Percentiles rank a stretch among this genome's conserved stretches.
phyloP scores from a whole-genome alignment of 1,284 basidiomycete species.

The Earliella scabrosa region DNA sequence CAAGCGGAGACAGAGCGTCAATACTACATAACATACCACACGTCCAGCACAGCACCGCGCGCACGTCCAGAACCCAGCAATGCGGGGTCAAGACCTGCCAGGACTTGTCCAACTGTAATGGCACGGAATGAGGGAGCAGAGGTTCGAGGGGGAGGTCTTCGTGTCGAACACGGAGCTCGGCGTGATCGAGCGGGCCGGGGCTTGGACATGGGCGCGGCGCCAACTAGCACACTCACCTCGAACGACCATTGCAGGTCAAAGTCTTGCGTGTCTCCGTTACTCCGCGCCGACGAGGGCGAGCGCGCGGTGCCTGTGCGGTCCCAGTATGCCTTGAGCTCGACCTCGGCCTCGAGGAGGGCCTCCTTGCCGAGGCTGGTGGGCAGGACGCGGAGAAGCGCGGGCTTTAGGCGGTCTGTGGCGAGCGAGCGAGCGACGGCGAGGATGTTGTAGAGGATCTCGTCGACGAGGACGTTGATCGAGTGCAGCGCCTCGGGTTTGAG shows the following conservation, averaged over 20 bases:
- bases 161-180: no score
- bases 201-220: background rate
- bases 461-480: conserved; percentile 84
- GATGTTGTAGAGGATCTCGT: conserved; percentile 84
- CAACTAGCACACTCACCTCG: conserved; percentile 56
- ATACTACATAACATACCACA: no score
- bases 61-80: no score
- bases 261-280: conserved; percentile 51
- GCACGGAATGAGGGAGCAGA: no score
- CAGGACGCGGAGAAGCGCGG: conserved; percentile 72
- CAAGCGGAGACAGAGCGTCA: background rate
- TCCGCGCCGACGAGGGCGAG: conserved; percentile 36
- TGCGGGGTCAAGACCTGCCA: no score
- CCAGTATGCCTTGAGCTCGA: conserved; percentile 87
- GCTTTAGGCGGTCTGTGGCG: conserved; percentile 74
- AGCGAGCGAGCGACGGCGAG: conserved; percentile 76
- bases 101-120: no score
- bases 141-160: no score
- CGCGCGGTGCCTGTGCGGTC: conserved; percentile 59
- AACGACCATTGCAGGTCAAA: conserved; percentile 77
- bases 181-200: no score
- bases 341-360: conserved; percentile 89
- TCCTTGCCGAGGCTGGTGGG: conserved; percentile 85
- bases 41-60: no score
- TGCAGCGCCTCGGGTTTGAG: conserved; percentile 75